Percentiles rank a stretch among this genome's conserved stretches.
Evolutionary conservation across 768 basidiomycete genomes (phyloP).

Genomic region (Pisolithus sp.): DNA sequence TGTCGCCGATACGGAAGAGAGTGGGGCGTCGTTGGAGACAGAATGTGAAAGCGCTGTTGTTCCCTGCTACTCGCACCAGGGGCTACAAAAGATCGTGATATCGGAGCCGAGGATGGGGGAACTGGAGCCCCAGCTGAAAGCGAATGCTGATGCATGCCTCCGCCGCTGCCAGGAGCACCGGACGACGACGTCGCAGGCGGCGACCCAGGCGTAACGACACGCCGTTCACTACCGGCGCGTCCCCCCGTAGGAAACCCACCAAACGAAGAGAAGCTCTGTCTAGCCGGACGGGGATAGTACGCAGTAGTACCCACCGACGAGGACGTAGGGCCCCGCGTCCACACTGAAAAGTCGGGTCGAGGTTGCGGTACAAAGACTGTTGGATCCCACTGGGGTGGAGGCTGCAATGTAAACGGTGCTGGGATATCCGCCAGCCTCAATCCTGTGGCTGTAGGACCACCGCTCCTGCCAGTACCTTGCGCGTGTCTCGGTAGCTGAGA

Average conservation of each 20-base stretch:
- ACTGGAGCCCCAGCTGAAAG: background rate
- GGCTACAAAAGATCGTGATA: background rate
- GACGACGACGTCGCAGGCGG: background rate
- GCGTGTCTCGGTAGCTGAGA: background rate
- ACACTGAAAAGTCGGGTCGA: constrained; percentile 30
- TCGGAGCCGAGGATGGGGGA: background rate
- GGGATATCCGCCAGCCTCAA: constrained; percentile 23
- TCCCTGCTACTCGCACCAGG: background rate
- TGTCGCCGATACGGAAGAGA: background rate
- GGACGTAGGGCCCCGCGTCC: constrained; percentile 6
- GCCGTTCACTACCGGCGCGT: background rate
- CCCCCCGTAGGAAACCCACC: background rate
- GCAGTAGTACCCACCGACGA: constrained; percentile 33
- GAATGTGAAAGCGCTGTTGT: background rate
- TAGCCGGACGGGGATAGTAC: constrained; percentile 10
- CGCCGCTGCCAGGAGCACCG: background rate
- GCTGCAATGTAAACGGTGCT: constrained; percentile 63
- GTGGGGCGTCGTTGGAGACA: background rate
- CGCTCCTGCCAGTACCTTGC: background rate
- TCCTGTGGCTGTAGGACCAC: background rate
- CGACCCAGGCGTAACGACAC: background rate
- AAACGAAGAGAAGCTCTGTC: constrained; percentile 15
- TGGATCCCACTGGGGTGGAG: constrained; percentile 59
- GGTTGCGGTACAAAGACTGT: constrained; percentile 33
- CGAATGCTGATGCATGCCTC: background rate